Conservation (phyloP, 108 stramenopile genomes). For the Cafeteria roenbergensis region DNA sequence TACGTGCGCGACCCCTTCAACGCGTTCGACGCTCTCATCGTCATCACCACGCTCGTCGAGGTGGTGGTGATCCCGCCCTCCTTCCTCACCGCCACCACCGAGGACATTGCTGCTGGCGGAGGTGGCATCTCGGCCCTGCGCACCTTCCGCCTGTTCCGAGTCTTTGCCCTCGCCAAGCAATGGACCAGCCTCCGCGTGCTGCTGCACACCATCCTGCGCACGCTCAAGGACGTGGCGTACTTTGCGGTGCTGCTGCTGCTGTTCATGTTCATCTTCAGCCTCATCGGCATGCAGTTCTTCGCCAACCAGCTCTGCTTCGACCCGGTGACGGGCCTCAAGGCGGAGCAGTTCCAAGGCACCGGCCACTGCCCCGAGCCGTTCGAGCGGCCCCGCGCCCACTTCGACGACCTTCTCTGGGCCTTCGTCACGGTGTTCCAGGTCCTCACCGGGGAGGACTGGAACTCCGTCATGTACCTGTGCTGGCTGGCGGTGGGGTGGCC, state of each 20-base stretch:
- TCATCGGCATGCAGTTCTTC: slow-evolving; percentile 61
- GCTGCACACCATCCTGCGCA: slow-evolving; percentile 38
- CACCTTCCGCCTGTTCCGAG: slow-evolving; percentile 49
- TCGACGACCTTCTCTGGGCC: slow-evolving; percentile 26
- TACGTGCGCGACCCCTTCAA: slow-evolving; percentile 44
- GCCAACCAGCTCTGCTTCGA: slow-evolving; percentile 3
- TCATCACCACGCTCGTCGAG: slow-evolving; percentile 42
- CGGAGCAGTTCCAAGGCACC: not conserved
- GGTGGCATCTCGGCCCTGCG: slow-evolving; percentile 51
- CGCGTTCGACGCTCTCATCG: slow-evolving; percentile 54
- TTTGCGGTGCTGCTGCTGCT: slow-evolving; percentile 50
- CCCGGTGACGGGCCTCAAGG: not conserved
- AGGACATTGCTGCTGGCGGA: slow-evolving; percentile 18
- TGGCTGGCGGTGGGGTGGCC: slow-evolving; percentile 17
- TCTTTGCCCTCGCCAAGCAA: slow-evolving; percentile 52
- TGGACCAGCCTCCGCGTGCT: slow-evolving; percentile 51
- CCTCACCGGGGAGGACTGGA: slow-evolving; percentile 45
- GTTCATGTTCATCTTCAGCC: slow-evolving; percentile 55
- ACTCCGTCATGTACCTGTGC: slow-evolving; percentile 32
- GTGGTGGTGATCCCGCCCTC: slow-evolving; percentile 16
- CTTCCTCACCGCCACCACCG: slow-evolving; percentile 13
- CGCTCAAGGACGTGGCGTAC: slow-evolving; percentile 47
- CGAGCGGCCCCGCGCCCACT: slow-evolving; percentile 26
- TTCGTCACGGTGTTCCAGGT: slow-evolving; percentile 38
- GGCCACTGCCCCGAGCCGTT: not conserved